A percentile compares a stretch with the other conserved stretches of the same genome.
Conservation (phyloP, 73 alveolate genomes). For the Paramecium bursaria region DNA sequence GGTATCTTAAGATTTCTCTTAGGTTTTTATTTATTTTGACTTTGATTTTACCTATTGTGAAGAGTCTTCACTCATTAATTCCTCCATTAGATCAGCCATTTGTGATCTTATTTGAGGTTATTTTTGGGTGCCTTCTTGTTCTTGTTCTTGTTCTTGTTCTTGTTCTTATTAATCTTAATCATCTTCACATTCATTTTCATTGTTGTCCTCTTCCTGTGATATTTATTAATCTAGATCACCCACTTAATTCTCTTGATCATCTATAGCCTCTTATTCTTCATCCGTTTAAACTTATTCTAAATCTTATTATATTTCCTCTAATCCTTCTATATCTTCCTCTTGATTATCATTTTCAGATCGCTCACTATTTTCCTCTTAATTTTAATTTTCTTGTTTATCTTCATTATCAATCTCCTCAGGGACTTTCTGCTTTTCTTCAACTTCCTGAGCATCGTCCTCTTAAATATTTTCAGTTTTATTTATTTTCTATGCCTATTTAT, state of each 20-base stretch:
- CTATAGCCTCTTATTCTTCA: neutral
- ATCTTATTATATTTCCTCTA: neutral
- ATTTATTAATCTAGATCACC: neutral
- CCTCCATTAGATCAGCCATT: too few species aligned
- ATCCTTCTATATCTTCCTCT: neutral
- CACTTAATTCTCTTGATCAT: neutral
- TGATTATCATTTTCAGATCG: too few species aligned
- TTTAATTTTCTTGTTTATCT: too few species aligned
- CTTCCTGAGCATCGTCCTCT: neutral
- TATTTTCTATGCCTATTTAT: too few species aligned
- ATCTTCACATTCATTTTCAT: slow-evolving; percentile 8
- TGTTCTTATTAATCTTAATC: slow-evolving; percentile 1
- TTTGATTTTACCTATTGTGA: too few species aligned
- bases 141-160: slow-evolving; percentile 6
- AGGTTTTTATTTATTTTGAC: neutral
- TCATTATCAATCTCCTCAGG: too few species aligned
- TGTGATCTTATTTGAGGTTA: too few species aligned
- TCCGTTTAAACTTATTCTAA: neutral
- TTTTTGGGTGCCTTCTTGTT: neutral
- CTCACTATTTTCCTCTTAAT: too few species aligned
- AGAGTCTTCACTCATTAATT: too few species aligned
- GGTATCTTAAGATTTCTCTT: neutral
- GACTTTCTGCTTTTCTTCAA: neutral
- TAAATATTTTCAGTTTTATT: neutral
- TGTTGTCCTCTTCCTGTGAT: neutral